These are phyloP conservation scores for Pulveroboletus sp. DNA, from an alignment of 768 basidiomycete genomes.

Conservation along the genomic window DNA sequence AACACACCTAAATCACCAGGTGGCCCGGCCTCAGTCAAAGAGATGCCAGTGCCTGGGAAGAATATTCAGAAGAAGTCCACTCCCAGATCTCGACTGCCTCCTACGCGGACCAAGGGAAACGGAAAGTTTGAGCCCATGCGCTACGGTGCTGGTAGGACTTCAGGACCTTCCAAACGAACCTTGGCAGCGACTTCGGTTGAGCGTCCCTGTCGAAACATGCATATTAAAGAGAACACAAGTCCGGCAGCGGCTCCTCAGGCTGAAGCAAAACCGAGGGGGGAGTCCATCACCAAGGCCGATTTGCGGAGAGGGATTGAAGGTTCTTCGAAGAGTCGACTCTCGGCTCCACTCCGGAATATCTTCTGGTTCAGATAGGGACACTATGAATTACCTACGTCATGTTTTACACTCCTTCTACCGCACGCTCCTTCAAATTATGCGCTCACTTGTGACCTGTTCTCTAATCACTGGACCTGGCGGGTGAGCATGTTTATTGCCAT, in stretches of 20 bases:
- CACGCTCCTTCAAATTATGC: constrained; percentile 8
- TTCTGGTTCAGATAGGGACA: constrained; percentile 26
- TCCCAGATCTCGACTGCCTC: constrained; percentile 11
- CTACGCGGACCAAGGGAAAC: constrained; percentile 11
- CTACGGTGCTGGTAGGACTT: neutral
- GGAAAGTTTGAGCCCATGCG: constrained; percentile 4
- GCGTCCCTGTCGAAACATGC: constrained; percentile 14
- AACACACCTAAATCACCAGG: neutral
- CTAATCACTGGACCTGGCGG: neutral
- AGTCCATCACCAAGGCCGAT: constrained; percentile 9
- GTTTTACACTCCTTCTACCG: constrained; percentile 7
- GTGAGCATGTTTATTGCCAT: neutral
- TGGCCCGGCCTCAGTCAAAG: neutral
- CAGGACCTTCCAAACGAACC: constrained; percentile 5
- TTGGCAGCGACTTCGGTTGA: constrained; percentile 2
- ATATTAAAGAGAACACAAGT: constrained; percentile 14
- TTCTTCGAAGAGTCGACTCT: constrained; percentile 22
- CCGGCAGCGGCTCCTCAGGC: neutral
- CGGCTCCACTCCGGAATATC: constrained; percentile 29
- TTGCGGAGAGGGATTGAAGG: constrained; percentile 26
- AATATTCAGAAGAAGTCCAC: constrained; percentile 9
- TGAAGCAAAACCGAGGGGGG: constrained; percentile 15
- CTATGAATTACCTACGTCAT: neutral
- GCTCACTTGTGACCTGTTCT: neutral
- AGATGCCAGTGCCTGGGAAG: neutral